Percentiles rank a stretch among this genome's conserved stretches.
These are phyloP conservation scores for Pseudopithomyces maydicus DNA, from an alignment of 2,329 filamentous ascomycete genomes.

Conservation along the genomic window DNA sequence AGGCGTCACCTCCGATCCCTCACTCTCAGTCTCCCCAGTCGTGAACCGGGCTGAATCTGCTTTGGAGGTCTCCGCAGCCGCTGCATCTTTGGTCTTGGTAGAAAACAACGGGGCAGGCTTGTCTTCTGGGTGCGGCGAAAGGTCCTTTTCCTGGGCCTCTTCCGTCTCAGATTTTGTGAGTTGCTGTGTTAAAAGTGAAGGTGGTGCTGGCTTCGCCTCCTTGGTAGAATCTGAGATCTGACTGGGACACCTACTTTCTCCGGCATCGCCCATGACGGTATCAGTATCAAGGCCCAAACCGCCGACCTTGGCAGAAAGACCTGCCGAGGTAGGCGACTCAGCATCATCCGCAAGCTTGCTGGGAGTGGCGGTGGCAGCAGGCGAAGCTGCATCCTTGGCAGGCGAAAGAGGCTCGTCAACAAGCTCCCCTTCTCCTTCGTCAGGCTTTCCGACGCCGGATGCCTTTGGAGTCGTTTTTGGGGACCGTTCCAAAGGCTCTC, in stretches of 20 bases:
- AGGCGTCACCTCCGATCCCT: constrained; percentile 42
- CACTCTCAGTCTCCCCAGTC: constrained; percentile 28
- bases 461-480: constrained; percentile 51
- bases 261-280: constrained; percentile 52
- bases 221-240: constrained; percentile 15
- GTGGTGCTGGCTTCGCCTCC: constrained; percentile 29
- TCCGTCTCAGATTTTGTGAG: constrained; percentile 41
- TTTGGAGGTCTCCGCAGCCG: constrained; percentile 30
- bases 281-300: constrained; percentile 65
- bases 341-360: constrained; percentile 37
- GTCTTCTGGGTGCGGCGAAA: constrained; percentile 67
- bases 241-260: constrained; percentile 21
- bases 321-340: constrained; percentile 56
- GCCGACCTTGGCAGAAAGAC: constrained; percentile 60
- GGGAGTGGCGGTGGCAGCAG: constrained; percentile 24
- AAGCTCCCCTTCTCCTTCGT: constrained; percentile 66
- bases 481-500: constrained; percentile 43
- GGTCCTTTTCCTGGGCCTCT: constrained; percentile 26
- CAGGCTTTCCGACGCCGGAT: constrained; percentile 24
- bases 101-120: constrained; percentile 71
- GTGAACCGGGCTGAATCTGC: constrained; percentile 37
- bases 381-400: constrained; percentile 28
- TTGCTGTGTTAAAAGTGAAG: constrained; percentile 51
- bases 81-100: constrained; percentile 41
- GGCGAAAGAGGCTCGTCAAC: constrained; percentile 79